Conservation (phyloP, 768 basidiomycete genomes). For the Chalciporus pseudorubinellus region DNA sequence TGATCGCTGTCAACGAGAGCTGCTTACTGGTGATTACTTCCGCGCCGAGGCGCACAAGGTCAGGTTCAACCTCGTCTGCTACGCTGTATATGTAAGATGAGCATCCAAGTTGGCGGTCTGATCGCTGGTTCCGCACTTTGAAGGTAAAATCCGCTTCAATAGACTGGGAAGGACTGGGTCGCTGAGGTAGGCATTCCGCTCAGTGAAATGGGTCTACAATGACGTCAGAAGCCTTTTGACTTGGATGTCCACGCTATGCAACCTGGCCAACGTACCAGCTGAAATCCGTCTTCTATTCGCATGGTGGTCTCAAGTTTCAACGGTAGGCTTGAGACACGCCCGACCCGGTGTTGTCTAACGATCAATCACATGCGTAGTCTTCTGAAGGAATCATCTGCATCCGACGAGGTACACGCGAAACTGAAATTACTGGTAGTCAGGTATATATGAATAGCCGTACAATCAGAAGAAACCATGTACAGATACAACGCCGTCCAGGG, state of each 20-base stretch:
- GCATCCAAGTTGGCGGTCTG: not conserved
- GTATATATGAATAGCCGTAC: not conserved
- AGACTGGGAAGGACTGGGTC: slow-evolving; percentile 64
- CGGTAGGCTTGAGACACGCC: not conserved
- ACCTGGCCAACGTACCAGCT: slow-evolving; percentile 40
- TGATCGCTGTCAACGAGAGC: not conserved
- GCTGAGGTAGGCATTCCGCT: slow-evolving; percentile 57
- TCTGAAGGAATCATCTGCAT: no score
- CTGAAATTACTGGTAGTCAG: not conserved
- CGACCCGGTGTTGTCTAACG: not conserved
- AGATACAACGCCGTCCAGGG: slow-evolving; percentile 13
- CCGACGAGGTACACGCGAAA: no score
- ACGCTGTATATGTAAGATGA: slow-evolving; percentile 32
- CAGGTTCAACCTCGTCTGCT: slow-evolving; percentile 50
- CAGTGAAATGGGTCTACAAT: slow-evolving; percentile 47
- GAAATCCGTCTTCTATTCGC: slow-evolving; percentile 68
- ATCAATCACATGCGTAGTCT: not conserved
- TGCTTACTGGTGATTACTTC: slow-evolving; percentile 53
- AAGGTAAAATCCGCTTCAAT: slow-evolving; percentile 55
- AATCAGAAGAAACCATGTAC: slow-evolving; percentile 9
- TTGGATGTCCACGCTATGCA: not conserved
- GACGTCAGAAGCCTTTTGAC: not conserved
- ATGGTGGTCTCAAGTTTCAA: slow-evolving; percentile 38
- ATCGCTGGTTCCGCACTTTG: slow-evolving; percentile 30
- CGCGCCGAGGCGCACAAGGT: slow-evolving; percentile 56